phyloP scores from a whole-genome alignment of 2,329 filamentous ascomycete genomes.

The Aspergillus sp. region DNA sequence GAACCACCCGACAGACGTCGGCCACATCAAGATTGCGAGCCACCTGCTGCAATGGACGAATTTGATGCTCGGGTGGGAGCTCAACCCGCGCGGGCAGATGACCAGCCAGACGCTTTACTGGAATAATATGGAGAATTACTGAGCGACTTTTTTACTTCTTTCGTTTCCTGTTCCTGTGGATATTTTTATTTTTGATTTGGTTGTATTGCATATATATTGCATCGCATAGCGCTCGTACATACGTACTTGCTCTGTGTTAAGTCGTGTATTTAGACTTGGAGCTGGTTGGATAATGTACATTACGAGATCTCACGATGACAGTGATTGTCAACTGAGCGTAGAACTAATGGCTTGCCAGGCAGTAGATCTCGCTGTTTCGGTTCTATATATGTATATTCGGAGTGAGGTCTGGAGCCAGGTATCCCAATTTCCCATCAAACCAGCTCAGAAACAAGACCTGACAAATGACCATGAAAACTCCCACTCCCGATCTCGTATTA shows the following conservation, averaged over 20 bases:
- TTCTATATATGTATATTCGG: too few relatives aligned
- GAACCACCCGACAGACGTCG: constrained; percentile 62
- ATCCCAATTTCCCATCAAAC: too few relatives aligned
- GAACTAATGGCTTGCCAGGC: too few relatives aligned
- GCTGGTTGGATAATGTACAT: not conserved
- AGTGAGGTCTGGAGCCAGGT: too few relatives aligned
- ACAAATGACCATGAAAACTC: too few relatives aligned
- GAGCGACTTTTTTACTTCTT: not conserved
- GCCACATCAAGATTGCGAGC: constrained; percentile 61
- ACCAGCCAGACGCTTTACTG: constrained; percentile 52
- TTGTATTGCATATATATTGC: not conserved
- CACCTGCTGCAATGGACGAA: constrained; percentile 60
- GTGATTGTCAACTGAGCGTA: too few relatives aligned
- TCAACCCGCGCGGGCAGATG: constrained; percentile 57
- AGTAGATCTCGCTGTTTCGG: too few relatives aligned
- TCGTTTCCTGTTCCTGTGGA: not conserved
- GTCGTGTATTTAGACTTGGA: not conserved
- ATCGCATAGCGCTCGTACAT: not conserved
- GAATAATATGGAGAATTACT: constrained; percentile 53
- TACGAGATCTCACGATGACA: not conserved
- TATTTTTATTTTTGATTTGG: not conserved
- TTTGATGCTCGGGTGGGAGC: constrained; percentile 56
- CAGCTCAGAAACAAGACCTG: too few relatives aligned
- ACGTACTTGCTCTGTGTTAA: not conserved
- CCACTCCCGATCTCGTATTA: too few relatives aligned